These are phyloP conservation scores for Rhodosporidiobolus sp. DNA, from an alignment of 768 basidiomycete species.

Conservation along the genomic window DNA sequence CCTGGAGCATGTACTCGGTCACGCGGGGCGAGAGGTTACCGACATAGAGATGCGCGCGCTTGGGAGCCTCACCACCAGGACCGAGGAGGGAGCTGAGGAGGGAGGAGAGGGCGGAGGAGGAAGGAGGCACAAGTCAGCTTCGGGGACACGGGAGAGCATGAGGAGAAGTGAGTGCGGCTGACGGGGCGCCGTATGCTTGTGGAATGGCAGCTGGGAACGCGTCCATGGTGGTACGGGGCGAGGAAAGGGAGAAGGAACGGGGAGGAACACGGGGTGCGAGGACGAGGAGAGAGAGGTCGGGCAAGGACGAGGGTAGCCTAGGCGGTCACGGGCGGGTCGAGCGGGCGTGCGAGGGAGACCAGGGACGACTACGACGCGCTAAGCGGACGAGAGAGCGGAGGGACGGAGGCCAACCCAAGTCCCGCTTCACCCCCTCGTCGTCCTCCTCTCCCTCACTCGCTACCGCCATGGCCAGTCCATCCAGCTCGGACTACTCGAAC, in stretches of 20 bases:
- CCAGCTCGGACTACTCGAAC: neutral
- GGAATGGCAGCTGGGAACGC: constrained; percentile 23
- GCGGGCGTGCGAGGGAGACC: neutral
- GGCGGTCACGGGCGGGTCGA: neutral
- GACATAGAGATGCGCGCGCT: constrained; percentile 91
- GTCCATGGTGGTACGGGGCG: constrained; percentile 16
- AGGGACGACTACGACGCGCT: no score
- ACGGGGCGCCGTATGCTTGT: constrained; percentile 13
- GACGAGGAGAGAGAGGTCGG: neutral
- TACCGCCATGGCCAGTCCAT: neutral
- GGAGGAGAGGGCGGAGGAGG: neutral
- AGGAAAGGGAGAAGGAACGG: neutral
- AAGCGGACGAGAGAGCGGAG: neutral
- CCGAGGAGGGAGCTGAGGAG: constrained; percentile 16
- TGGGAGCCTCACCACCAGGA: constrained; percentile 25
- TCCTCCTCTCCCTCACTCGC: neutral
- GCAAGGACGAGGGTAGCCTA: no score
- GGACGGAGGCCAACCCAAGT: no score
- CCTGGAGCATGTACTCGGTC: constrained; percentile 98
- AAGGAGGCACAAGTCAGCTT: no score
- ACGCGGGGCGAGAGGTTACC: constrained; percentile 96
- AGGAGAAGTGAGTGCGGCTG: neutral
- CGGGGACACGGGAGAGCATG: neutral
- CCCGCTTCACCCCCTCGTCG: neutral
- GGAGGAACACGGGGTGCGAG: neutral